phyloP scores from a whole-genome alignment of 192 early-diverging fungal species.

The Gonapodya sp. region DNA sequence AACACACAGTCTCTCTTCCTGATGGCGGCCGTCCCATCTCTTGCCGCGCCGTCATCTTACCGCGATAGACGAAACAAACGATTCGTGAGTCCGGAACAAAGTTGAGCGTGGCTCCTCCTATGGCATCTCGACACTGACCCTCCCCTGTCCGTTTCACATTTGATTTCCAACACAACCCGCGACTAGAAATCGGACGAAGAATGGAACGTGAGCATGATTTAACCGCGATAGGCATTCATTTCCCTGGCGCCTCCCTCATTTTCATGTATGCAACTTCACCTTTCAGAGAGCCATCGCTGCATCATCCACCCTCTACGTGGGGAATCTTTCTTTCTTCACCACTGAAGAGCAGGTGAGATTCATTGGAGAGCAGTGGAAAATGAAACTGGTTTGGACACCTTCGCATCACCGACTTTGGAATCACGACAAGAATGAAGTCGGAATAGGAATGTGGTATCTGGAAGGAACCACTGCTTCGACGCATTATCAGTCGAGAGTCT shows the following conservation, averaged over 20 bases:
- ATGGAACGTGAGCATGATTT: not conserved
- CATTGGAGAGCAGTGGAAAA: conserved; percentile 2
- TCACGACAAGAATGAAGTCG: no score
- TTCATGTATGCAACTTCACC: conserved; percentile 12
- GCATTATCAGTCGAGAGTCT: no score
- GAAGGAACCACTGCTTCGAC: no score
- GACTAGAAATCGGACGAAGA: not conserved
- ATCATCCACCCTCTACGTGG: conserved; percentile 85
- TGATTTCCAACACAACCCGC: no score
- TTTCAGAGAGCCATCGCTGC: conserved; percentile 18
- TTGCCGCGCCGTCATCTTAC: not conserved
- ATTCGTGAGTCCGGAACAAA: not conserved
- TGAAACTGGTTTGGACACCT: not conserved
- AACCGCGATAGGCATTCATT: not conserved
- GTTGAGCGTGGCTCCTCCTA: no score
- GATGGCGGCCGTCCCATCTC: conserved; percentile 1
- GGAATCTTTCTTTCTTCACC: conserved; percentile 95
- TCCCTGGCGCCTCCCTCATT: no score
- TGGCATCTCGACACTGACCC: no score
- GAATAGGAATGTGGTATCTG: no score
- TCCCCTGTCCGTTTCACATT: no score
- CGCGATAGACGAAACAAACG: not conserved
- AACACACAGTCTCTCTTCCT: no score
- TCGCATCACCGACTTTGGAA: no score
- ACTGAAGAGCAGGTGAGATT: conserved; percentile 77